Percentiles rank a stretch among this genome's conserved stretches.
phyloP scores from a whole-genome alignment of 257 asterid genomes.

The Solanum tacnaense region DNA sequence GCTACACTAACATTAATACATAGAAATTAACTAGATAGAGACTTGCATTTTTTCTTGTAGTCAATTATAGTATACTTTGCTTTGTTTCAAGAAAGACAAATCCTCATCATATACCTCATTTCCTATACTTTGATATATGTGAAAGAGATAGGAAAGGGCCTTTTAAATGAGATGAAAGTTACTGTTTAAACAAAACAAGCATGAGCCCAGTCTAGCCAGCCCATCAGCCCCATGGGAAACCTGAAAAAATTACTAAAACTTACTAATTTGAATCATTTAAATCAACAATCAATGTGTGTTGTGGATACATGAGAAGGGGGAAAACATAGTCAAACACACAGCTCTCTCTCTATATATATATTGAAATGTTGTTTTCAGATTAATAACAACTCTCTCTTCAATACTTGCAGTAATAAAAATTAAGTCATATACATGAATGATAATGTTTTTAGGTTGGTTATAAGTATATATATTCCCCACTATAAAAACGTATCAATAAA shows the following conservation, averaged over 20 bases:
- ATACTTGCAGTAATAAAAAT: neutral
- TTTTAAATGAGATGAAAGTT: constrained; percentile 25
- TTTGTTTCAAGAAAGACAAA: neutral
- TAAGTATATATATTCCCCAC: neutral
- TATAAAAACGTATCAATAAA: neutral
- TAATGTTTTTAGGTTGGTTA: neutral
- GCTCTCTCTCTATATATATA: neutral
- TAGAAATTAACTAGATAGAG: neutral
- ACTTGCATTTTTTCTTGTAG: neutral
- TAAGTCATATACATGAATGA: neutral
- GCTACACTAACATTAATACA: neutral
- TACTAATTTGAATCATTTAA: neutral
- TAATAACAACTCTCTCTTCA: neutral
- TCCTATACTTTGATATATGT: constrained; percentile 10
- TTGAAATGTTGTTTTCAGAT: neutral
- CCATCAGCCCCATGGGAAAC: constrained; percentile 3
- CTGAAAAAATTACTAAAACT: neutral
- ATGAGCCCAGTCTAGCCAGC: constrained; percentile 1
- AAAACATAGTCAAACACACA: neutral
- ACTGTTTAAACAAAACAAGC: constrained; percentile 10
- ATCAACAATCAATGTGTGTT: neutral
- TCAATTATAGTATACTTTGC: neutral
- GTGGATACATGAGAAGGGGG: neutral
- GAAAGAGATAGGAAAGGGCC: constrained; percentile 3
- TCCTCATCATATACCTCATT: neutral